These are phyloP conservation scores for Heterobasidion annosum DNA, from an alignment of 1,284 basidiomycete genomes.

Conservation along the genomic window DNA sequence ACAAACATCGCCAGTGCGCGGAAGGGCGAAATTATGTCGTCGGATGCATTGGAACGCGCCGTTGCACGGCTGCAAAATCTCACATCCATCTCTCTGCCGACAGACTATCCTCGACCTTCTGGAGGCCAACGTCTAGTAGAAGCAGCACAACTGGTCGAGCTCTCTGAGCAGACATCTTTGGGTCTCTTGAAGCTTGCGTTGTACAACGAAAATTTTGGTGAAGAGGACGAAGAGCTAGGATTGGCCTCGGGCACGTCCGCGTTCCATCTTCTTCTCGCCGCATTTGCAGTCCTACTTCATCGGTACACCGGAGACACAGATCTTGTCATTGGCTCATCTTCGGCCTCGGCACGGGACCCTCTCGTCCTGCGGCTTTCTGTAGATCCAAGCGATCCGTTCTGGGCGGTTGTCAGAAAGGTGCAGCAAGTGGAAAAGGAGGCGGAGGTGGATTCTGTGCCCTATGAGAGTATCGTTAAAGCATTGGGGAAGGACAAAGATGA, in stretches of 20 bases:
- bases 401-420: conserved; percentile 82
- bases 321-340: conserved; percentile 88
- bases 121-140: conserved; percentile 72
- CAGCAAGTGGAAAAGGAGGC: conserved; percentile 85
- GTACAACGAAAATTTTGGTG: conserved; percentile 44
- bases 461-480: conserved; percentile 73
- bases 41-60: conserved; percentile 34
- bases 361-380: conserved; percentile 81
- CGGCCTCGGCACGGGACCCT: conserved; percentile 70
- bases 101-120: conserved; percentile 88
- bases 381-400: conserved; percentile 86
- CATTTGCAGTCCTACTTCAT: conserved; percentile 88
- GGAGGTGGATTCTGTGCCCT: conserved; percentile 76
- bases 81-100: conserved; percentile 89
- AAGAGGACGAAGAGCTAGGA: conserved; percentile 43
- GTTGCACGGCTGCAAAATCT: conserved; percentile 62
- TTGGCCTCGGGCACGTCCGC: conserved; percentile 55
- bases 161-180: conserved; percentile 61
- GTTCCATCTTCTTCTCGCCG: conserved; percentile 87
- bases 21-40: conserved; percentile 4
- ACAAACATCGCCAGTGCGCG: no score
- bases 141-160: conserved; percentile 59
- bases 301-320: conserved; percentile 96
- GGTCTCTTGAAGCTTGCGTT: conserved; percentile 73
- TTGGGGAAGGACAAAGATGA: conserved; percentile 61